Percentiles rank a stretch among this genome's conserved stretches.
Conservation (phyloP, 2,329 filamentous ascomycete species). For the Colletotrichum tamarilloi region DNA sequence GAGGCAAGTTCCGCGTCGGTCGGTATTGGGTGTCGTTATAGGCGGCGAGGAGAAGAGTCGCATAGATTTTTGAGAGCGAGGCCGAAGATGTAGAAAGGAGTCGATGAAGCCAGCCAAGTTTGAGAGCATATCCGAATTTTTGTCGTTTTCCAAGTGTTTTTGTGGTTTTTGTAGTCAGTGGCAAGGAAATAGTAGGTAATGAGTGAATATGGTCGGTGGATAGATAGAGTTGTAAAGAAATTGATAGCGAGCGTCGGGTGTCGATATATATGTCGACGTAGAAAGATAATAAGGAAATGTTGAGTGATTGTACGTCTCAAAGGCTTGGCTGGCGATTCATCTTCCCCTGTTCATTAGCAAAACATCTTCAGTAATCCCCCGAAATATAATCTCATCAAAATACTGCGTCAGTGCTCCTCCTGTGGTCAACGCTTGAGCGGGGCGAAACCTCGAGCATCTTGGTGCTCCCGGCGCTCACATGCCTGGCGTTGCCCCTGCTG, state of each 20-base stretch:
- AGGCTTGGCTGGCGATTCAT: slow-evolving; percentile 25
- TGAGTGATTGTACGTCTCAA: slow-evolving; percentile 28
- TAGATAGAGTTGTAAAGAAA: slow-evolving; percentile 22
- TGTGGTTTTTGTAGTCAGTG: slow-evolving; percentile 35
- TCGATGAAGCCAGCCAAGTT: slow-evolving; percentile 22
- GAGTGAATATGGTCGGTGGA: slow-evolving; percentile 47
- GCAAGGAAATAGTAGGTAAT: slow-evolving; percentile 44
- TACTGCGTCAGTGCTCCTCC: slow-evolving; percentile 16
- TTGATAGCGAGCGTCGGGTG: slow-evolving; percentile 23
- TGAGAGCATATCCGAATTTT: slow-evolving; percentile 8
- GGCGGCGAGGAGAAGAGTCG: background rate
- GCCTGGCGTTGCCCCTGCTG: slow-evolving; percentile 72
- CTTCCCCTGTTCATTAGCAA: background rate
- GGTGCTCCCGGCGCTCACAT: slow-evolving; percentile 82
- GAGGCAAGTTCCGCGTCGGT: background rate
- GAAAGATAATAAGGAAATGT: slow-evolving; percentile 8
- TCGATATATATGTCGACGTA: background rate
- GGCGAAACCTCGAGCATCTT: slow-evolving; percentile 76
- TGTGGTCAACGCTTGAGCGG: slow-evolving; percentile 60
- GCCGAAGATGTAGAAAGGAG: background rate
- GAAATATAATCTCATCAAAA: slow-evolving; percentile 1
- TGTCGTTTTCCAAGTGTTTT: slow-evolving; percentile 33
- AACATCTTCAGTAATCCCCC: slow-evolving; percentile 6
- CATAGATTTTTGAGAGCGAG: background rate
- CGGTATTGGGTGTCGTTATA: background rate